These are phyloP conservation scores for Lagenaria siceraria DNA, from an alignment of 306 rosid genomes.

Conservation along the genomic window DNA sequence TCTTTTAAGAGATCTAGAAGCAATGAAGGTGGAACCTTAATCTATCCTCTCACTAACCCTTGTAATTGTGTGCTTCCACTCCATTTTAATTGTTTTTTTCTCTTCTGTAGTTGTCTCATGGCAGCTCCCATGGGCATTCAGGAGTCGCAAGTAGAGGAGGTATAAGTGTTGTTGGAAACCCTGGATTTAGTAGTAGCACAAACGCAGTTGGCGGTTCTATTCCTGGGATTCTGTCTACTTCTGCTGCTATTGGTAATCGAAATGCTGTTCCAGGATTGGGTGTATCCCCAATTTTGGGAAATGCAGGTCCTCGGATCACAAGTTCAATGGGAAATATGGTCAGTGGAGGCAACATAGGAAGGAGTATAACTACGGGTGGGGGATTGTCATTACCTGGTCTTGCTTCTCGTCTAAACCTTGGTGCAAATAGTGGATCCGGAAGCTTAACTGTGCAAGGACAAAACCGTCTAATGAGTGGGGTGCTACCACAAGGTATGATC, in stretches of 20 bases:
- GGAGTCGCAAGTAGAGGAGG: conserved; percentile 96
- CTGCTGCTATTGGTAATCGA: conserved; percentile 91
- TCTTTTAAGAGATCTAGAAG: background rate
- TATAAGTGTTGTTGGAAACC: conserved; percentile 85
- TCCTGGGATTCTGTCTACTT: conserved; percentile 93
- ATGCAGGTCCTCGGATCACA: conserved; percentile 78
- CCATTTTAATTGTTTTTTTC: background rate
- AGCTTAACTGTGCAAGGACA: conserved; percentile 80
- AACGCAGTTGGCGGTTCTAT: conserved; percentile 97
- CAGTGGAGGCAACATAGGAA: conserved; percentile 72
- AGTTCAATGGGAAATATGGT: conserved; percentile 96
- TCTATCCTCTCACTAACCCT: conserved; percentile 7
- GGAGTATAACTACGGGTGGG: conserved; percentile 68
- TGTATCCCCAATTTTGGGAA: conserved; percentile 84
- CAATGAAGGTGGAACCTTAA: background rate
- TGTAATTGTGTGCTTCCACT: background rate
- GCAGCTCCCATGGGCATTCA: conserved; percentile 74
- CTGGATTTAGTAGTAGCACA: conserved; percentile 91
- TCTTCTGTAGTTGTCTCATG: conserved; percentile 74
- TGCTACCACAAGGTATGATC: conserved; percentile 79
- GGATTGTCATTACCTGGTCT: conserved; percentile 87
- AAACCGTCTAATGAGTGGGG: conserved; percentile 72
- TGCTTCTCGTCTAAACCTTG: conserved; percentile 65
- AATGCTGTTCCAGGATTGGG: conserved; percentile 97
- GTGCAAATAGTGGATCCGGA: conserved; percentile 77